Conservation (phyloP, 805 yeast genomes). For the Torulaspora gathmanii region DNA sequence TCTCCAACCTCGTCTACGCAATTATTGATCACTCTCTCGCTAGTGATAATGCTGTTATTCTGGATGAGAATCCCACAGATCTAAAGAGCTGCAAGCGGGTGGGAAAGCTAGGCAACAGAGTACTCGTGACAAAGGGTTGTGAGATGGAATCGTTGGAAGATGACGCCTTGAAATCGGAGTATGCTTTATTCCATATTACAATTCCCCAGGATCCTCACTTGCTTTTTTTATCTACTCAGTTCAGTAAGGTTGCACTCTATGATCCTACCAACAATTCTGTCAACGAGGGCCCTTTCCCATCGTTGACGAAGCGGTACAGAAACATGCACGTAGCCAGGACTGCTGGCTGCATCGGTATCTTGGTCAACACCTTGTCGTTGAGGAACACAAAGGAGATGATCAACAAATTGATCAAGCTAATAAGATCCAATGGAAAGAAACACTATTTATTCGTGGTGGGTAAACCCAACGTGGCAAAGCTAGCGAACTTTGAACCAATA, state of each 20-base stretch:
- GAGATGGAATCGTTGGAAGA: conserved; percentile 27
- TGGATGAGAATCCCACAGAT: conserved; percentile 18
- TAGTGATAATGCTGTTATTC: conserved; percentile 37
- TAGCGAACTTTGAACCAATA: conserved; percentile 91
- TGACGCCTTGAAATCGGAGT: conserved; percentile 39
- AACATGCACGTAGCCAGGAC: conserved; percentile 84
- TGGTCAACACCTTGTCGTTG: conserved; percentile 85
- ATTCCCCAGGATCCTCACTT: conserved; percentile 75
- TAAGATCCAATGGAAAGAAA: conserved; percentile 77
- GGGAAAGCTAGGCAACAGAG: conserved; percentile 35
- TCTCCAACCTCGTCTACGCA: conserved; percentile 38
- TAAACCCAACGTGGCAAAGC: conserved; percentile 93
- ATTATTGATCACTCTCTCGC: conserved; percentile 35
- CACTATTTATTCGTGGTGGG: conserved; percentile 95
- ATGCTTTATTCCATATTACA: conserved; percentile 63
- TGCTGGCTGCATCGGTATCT: conserved; percentile 86
- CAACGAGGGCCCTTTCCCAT: conserved; percentile 62
- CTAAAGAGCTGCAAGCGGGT: conserved; percentile 9
- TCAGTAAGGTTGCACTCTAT: conserved; percentile 48
- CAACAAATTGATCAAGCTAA: conserved; percentile 53
- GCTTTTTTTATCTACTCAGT: conserved; percentile 68
- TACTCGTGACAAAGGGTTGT: conserved; percentile 24
- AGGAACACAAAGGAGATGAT: conserved; percentile 66
- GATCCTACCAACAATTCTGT: conserved; percentile 40
- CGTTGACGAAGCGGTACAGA: conserved; percentile 76